phyloP scores from a whole-genome alignment of 2,329 filamentous ascomycete species.

The Clarireedia homoeocarpa region DNA sequence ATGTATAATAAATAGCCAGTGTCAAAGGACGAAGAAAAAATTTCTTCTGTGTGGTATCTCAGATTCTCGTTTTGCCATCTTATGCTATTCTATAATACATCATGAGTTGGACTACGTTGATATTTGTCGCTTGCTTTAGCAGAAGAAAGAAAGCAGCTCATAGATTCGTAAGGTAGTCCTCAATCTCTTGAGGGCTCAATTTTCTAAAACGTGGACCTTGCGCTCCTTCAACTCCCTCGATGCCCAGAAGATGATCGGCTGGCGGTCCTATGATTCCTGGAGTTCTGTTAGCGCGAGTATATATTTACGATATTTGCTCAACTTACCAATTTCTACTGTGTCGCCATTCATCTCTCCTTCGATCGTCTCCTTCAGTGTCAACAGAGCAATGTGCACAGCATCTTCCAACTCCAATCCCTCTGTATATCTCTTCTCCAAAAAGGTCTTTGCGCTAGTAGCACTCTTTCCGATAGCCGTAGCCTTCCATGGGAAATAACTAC shows the following conservation, averaged over 20 bases:
- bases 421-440: conserved; percentile 97
- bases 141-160: conserved; percentile 33
- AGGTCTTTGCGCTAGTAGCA: conserved; percentile 96
- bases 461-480: conserved; percentile 98
- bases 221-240: conserved; percentile 80
- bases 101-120: conserved; percentile 14
- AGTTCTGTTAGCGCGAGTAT: conserved; percentile 23
- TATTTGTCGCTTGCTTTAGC: conserved; percentile 12
- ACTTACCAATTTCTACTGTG: conserved; percentile 91
- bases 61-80: conserved; percentile 25
- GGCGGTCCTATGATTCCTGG: conserved; percentile 90
- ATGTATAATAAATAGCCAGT: neutral
- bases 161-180: conserved; percentile 98
- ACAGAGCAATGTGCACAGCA: conserved; percentile 92
- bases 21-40: too few species aligned
- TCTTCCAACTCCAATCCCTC: conserved; percentile 96
- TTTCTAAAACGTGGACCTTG: conserved; percentile 86
- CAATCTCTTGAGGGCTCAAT: conserved; percentile 94
- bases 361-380: conserved; percentile 98
- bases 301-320: neutral
- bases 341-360: conserved; percentile 99
- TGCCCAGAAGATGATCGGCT: conserved; percentile 84
- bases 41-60: conserved; percentile 20
- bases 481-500: conserved; percentile 99
- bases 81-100: conserved; percentile 33